Conservation (phyloP, 1,284 basidiomycete species). For the Leccinum subrobustum region DNA sequence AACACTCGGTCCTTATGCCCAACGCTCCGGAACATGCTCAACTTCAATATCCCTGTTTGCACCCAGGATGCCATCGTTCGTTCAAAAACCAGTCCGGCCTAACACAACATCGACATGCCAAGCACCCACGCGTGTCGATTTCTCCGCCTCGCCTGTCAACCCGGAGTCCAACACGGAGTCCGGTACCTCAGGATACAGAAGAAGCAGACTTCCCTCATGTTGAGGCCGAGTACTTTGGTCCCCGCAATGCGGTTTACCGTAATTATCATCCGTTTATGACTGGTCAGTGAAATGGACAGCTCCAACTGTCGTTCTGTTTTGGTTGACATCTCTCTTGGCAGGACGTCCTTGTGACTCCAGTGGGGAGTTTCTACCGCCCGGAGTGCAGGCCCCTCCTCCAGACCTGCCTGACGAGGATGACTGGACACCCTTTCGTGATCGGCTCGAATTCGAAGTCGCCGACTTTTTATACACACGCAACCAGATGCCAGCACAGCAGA, state of each 20-base stretch:
- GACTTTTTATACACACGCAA: conserved; percentile 3
- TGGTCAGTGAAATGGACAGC: not conserved
- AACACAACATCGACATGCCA: not conserved
- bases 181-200: not conserved
- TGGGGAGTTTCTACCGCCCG: not conserved
- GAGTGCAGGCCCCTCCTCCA: not conserved
- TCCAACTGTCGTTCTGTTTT: not conserved
- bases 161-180: not conserved
- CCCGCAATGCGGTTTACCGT: not conserved
- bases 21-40: not conserved
- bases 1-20: not conserved
- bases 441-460: not conserved
- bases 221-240: not conserved
- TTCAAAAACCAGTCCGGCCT: not conserved
- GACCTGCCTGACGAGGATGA: not conserved
- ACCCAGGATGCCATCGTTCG: not conserved
- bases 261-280: not conserved
- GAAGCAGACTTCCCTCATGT: not conserved
- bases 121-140: not conserved
- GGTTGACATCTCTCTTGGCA: not conserved
- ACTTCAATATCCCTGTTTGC: not conserved
- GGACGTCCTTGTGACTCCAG: not conserved
- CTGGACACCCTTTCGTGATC: not conserved
- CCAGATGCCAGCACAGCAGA: not conserved
- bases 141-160: not conserved